phyloP scores from a whole-genome alignment of 192 early-diverging fungal genomes.

The Gaertneriomyces sp. region DNA sequence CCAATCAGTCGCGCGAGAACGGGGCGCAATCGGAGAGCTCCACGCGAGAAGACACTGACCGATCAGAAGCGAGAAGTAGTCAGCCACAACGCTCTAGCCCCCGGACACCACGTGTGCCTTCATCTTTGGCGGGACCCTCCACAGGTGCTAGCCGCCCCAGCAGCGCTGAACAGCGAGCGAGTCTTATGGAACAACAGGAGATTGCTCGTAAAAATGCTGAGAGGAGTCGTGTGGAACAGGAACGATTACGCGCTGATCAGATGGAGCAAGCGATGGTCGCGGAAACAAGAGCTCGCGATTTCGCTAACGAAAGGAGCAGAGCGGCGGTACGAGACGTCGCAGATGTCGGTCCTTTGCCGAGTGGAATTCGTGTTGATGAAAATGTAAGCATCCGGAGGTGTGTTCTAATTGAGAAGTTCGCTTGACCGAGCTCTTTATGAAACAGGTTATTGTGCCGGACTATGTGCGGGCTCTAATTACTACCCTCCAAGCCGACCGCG shows the following conservation, averaged over 20 bases:
- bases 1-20: no score
- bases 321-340: constrained; percentile 5
- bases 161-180: not conserved
- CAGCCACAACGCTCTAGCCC: not conserved
- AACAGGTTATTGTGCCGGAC: constrained; percentile 38
- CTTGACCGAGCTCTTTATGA: not conserved
- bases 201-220: constrained; percentile 15
- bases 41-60: no score
- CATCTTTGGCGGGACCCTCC: not conserved
- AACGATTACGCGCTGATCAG: constrained; percentile 11
- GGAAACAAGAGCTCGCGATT: constrained; percentile 11
- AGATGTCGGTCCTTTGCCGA: constrained; percentile 2
- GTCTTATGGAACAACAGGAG: constrained; percentile 18
- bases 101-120: constrained; percentile 1
- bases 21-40: no score
- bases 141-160: not conserved
- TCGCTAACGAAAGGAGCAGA: constrained; percentile 10
- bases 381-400: constrained; percentile 4
- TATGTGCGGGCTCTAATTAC: constrained; percentile 45
- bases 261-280: constrained; percentile 21
- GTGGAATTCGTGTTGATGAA: constrained; percentile 20
- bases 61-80: no score
- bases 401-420: not conserved
- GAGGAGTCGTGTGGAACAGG: constrained; percentile 19
- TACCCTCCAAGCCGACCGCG: constrained; percentile 35